Evolutionary conservation across 1,139 yeast species (phyloP).

Genomic region (Entelexis paramagnoliae): DNA sequence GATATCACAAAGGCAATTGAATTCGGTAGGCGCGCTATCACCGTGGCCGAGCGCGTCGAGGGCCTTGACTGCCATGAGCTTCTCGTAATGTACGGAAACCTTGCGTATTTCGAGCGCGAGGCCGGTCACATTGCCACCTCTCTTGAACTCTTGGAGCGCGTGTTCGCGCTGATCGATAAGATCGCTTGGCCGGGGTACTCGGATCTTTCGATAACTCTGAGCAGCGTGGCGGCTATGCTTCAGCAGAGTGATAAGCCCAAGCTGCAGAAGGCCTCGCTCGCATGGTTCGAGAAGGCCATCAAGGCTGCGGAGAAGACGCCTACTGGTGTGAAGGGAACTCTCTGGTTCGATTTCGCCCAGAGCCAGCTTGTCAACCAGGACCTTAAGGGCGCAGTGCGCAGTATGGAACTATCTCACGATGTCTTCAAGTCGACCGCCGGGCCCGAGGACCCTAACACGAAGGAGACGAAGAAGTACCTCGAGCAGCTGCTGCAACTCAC

Average conservation of each 20-base stretch:
- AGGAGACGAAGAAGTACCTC: slow-evolving; percentile 55
- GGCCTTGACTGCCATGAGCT: slow-evolving; percentile 79
- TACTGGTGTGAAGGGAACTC: slow-evolving; percentile 41
- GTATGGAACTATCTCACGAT: slow-evolving; percentile 44
- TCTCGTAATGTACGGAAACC: slow-evolving; percentile 58
- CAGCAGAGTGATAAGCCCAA: slow-evolving; percentile 8
- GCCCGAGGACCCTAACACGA: slow-evolving; percentile 50
- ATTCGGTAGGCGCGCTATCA: slow-evolving; percentile 61
- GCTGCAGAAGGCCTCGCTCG: slow-evolving; percentile 45
- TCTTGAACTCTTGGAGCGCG: slow-evolving; percentile 51
- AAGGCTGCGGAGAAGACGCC: slow-evolving; percentile 17
- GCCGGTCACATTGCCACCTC: slow-evolving; percentile 53
- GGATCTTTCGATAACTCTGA: slow-evolving; percentile 2
- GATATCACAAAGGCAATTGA: slow-evolving; percentile 50
- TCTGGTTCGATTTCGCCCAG: slow-evolving; percentile 57
- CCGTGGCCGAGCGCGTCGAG: slow-evolving; percentile 63
- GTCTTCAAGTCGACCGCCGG: slow-evolving; percentile 51
- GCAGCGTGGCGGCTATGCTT: slow-evolving; percentile 9
- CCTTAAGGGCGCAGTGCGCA: slow-evolving; percentile 45
- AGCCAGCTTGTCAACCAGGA: slow-evolving; percentile 46
- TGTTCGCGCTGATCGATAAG: slow-evolving; percentile 50
- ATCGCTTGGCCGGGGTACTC: slow-evolving; percentile 16
- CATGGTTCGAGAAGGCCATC: slow-evolving; percentile 43
- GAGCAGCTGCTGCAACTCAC: slow-evolving; percentile 37
- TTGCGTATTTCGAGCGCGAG: slow-evolving; percentile 61